phyloP scores from a whole-genome alignment of 768 basidiomycete genomes.

The Hebeloma cylindrosporum region DNA sequence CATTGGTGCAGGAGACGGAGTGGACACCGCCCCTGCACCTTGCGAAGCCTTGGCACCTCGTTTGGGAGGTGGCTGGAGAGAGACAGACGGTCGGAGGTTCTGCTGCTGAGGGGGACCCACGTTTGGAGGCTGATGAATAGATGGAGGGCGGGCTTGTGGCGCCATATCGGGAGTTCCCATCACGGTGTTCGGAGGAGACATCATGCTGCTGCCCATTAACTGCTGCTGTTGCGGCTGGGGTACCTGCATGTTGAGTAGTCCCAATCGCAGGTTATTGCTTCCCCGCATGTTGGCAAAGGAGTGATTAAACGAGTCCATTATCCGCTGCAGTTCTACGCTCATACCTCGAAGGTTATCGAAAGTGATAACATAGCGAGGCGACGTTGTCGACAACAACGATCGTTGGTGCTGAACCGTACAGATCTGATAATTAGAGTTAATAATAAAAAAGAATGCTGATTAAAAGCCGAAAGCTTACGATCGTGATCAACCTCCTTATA shows the following conservation, averaged over 20 bases:
- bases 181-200: conserved; percentile 13
- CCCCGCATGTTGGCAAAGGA: conserved; percentile 18
- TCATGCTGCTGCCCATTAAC: conserved; percentile 14
- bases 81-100: conserved; percentile 19
- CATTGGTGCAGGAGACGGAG: conserved; percentile 24
- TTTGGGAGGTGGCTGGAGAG: conserved; percentile 24
- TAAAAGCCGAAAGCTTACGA: conserved; percentile 42
- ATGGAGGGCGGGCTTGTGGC: conserved; percentile 15
- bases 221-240: conserved; percentile 22
- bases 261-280: conserved; percentile 7
- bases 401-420: conserved; percentile 47
- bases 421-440: conserved; percentile 28
- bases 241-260: conserved; percentile 7
- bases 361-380: conserved; percentile 42
- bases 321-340: conserved; percentile 40
- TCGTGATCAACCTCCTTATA: conserved; percentile 50
- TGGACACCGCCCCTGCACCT: conserved; percentile 10
- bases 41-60: conserved; percentile 12
- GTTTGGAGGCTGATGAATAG: conserved; percentile 23
- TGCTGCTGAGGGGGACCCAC: conserved; percentile 23
- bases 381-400: conserved; percentile 31
- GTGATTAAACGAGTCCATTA: conserved; percentile 39
- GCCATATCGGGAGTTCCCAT: conserved; percentile 16
- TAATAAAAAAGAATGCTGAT: conserved; percentile 3
- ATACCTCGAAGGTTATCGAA: conserved; percentile 44